These are phyloP conservation scores for Tetrapyrgos nigripes DNA, from an alignment of 1,284 basidiomycete species.

Conservation along the genomic window DNA sequence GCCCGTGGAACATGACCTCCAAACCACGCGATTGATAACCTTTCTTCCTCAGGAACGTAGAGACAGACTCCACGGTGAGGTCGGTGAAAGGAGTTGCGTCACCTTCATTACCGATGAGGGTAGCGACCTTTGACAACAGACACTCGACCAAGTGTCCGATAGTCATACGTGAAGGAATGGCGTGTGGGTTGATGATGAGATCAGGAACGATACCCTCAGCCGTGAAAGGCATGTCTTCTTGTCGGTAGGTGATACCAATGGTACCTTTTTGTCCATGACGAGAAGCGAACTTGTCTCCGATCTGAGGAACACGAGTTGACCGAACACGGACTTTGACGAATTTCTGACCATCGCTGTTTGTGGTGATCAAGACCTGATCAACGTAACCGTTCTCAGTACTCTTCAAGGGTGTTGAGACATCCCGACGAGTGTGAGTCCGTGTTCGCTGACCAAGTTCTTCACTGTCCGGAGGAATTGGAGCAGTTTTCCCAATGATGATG, in stretches of 20 bases:
- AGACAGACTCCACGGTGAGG: constrained; percentile 96
- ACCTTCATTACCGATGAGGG: constrained; percentile 95
- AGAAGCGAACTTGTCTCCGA: constrained; percentile 99
- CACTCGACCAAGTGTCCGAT: constrained; percentile 99
- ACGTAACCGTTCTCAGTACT: constrained; percentile 98
- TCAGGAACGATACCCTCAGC: constrained; percentile 96
- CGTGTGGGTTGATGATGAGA: constrained; percentile 98
- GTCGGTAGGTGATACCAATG: constrained; percentile 98
- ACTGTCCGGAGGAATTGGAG: constrained; percentile 94
- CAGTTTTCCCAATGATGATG: constrained; percentile 99
- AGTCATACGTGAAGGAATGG: constrained; percentile 99
- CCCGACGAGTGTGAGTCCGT: constrained; percentile 88
- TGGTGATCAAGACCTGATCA: constrained; percentile 97
- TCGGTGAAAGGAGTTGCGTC: constrained; percentile 99
- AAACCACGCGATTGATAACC: constrained; percentile 97
- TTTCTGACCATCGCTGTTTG: constrained; percentile 95
- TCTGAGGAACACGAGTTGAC: constrained; percentile 95
- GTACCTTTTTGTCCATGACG: constrained; percentile 99
- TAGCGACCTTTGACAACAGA: constrained; percentile 95
- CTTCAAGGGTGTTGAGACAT: constrained; percentile 97
- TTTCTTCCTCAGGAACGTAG: constrained; percentile 78
- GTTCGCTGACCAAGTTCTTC: constrained; percentile 97
- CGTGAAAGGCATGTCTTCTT: constrained; percentile 99
- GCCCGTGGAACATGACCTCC: constrained; percentile 99
- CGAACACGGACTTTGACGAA: constrained; percentile 99